Conservation (phyloP, 441 rosid genomes). For the Erodium moschatum region DNA sequence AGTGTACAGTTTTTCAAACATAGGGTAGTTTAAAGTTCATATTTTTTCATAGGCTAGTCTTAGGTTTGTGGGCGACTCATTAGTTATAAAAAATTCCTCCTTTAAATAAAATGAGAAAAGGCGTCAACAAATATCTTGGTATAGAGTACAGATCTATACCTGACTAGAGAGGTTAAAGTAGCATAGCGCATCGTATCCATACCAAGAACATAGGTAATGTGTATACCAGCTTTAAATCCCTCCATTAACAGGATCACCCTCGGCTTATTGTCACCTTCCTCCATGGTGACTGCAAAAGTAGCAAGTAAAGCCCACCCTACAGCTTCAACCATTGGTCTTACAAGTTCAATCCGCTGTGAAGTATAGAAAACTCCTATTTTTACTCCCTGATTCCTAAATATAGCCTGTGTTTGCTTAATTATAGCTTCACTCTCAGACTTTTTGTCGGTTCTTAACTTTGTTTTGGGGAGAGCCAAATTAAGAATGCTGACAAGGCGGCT, state of each 20-base stretch:
- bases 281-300: constrained; percentile 97
- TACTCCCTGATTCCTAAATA: constrained; percentile 74
- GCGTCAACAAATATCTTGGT: not conserved
- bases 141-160: constrained; percentile 35
- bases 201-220: constrained; percentile 79
- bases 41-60: too few relatives aligned
- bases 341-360: constrained; percentile 62
- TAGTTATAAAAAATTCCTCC: too few relatives aligned
- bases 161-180: constrained; percentile 86
- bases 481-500: constrained; percentile 85
- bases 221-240: constrained; percentile 98
- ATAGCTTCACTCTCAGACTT: constrained; percentile 85
- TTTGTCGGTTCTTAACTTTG: constrained; percentile 58
- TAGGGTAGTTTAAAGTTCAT: too few relatives aligned
- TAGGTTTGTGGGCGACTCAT: too few relatives aligned
- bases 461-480: constrained; percentile 85
- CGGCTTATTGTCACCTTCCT: constrained; percentile 95
- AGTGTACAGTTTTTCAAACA: too few relatives aligned
- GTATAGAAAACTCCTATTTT: constrained; percentile 88
- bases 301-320: constrained; percentile 99
- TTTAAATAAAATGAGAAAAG: constrained; percentile 3
- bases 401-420: constrained; percentile 88
- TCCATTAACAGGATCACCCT: constrained; percentile 93
- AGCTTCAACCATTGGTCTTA: constrained; percentile 98
- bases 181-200: constrained; percentile 99